Base-by-base conservation (phyloP, 1,139 yeast species). In the Saccharomyces hybrid region DNA sequence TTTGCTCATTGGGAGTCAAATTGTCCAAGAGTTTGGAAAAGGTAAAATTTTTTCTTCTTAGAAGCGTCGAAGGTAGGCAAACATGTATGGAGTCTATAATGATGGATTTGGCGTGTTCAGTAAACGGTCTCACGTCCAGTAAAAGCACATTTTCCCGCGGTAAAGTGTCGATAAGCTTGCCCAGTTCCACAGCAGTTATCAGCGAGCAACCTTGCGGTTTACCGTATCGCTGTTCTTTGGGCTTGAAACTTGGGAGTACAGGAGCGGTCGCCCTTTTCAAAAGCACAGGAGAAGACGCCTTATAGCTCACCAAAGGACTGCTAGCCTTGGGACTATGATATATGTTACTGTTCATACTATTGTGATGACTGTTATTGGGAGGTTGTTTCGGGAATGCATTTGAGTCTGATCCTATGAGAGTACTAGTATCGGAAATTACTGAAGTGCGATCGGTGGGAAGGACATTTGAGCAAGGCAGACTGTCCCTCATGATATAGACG, bases 21-120 rank as follows among this genome's bases (percentile, higher is more conserved):
- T 68, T 72, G 47, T 64, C 67, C 21, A 73, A 50, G 62, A 71
- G 67, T 78, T 60, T 84, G 71, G 55, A 73, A 60, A 87, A 72
- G 16, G 80, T 79, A 64, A 84, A 87, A 56, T 80, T 82, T 42
- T 80, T 75, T 58, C 96, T 78, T 65, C 85, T 85, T 60, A 88
- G 72, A 50, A 88, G 74, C 0, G 96, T 88, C 19, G 93, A 82
- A 1, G 96, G 96, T 26, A 88, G 73, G 64, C 91, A 85, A 38
- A 88, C 77, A 65, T 86, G 86, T 48, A 85, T 72, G 1, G 96
- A 79, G 49, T 77, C 71, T n/a, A 62, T 63, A 14, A 88, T 66
- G 56, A 83, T 84, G 3, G 76, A 65, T 55, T 72, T 74, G 32
- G 79, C 73, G 67, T 73, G 86, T 53, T 84, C 88, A 4, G 86